Evolutionary conservation across 257 asterid species (phyloP).

Genomic region (Nicotiana tomentosiformis): DNA sequence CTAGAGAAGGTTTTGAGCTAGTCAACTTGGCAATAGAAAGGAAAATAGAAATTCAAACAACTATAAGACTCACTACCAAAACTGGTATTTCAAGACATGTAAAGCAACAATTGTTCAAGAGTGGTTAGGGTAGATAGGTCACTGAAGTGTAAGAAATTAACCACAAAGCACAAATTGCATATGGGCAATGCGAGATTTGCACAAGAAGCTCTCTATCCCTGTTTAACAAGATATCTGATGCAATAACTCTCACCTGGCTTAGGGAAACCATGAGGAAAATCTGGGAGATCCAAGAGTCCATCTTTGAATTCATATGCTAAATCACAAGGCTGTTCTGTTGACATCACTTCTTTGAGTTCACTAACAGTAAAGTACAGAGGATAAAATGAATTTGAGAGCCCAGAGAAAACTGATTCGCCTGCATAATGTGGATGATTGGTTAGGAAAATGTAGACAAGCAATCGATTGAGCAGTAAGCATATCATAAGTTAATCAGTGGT

Average conservation of each 20-base stretch:
- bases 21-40: background rate
- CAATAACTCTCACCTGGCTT: conserved; percentile 50
- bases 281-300: conserved; percentile 52
- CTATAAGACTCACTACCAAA: background rate
- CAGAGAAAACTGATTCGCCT: conserved; percentile 52
- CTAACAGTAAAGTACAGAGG: conserved; percentile 64
- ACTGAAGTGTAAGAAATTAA: background rate
- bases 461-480: background rate
- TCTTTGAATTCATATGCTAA: conserved; percentile 80
- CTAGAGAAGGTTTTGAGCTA: background rate
- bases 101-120: background rate
- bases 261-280: conserved; percentile 64
- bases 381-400: conserved; percentile 35
- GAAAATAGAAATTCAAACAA: background rate
- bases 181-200: background rate
- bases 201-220: background rate
- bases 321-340: conserved; percentile 90
- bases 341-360: conserved; percentile 58
- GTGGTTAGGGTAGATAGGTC: background rate
- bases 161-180: background rate
- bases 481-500: background rate
- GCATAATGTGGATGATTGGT: conserved; percentile 5
- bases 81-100: background rate
- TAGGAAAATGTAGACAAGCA: background rate
- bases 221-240: background rate